Evolutionary conservation across 2,329 filamentous ascomycete species (phyloP).

Genomic region (Cladophialophora immunda): DNA sequence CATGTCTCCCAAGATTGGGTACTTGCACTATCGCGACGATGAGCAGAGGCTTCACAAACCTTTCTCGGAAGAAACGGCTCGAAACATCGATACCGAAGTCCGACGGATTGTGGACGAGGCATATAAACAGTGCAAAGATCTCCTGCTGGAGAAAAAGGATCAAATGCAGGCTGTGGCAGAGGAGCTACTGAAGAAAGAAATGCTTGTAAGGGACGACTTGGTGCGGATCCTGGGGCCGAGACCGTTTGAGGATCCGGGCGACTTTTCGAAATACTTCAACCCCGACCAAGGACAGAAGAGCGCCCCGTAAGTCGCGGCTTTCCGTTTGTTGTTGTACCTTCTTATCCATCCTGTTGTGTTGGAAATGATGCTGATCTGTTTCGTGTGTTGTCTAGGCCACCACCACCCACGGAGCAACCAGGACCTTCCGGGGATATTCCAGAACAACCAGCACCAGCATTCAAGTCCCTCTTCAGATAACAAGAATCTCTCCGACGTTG

Average conservation of each 20-base stretch:
- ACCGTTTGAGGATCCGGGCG: constrained; percentile 83
- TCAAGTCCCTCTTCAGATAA: constrained; percentile 36
- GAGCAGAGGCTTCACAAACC: constrained; percentile 88
- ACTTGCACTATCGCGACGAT: constrained; percentile 87
- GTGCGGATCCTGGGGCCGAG: constrained; percentile 84
- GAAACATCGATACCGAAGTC: constrained; percentile 90
- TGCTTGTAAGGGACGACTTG: constrained; percentile 82
- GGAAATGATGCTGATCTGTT: not conserved
- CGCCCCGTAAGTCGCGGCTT: constrained; percentile 54
- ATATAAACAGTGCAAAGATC: constrained; percentile 86
- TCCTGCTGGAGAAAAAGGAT: constrained; percentile 84
- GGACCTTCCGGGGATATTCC: constrained; percentile 37
- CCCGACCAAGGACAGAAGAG: constrained; percentile 60
- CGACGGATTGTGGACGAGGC: constrained; percentile 90
- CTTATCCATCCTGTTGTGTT: not conserved
- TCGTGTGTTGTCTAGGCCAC: constrained; percentile 32
- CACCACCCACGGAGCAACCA: constrained; percentile 38
- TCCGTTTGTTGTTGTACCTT: not conserved
- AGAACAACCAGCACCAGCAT: constrained; percentile 39
- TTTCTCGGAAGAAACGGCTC: constrained; percentile 92
- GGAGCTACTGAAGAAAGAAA: constrained; percentile 90
- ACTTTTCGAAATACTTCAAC: constrained; percentile 94
- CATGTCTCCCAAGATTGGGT: constrained; percentile 94
- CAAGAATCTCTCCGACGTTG: not conserved
- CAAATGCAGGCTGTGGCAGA: constrained; percentile 91